Evolutionary conservation across 2,329 filamentous ascomycete genomes (phyloP).

Genomic region (Neophaeococcomyces aloes): DNA sequence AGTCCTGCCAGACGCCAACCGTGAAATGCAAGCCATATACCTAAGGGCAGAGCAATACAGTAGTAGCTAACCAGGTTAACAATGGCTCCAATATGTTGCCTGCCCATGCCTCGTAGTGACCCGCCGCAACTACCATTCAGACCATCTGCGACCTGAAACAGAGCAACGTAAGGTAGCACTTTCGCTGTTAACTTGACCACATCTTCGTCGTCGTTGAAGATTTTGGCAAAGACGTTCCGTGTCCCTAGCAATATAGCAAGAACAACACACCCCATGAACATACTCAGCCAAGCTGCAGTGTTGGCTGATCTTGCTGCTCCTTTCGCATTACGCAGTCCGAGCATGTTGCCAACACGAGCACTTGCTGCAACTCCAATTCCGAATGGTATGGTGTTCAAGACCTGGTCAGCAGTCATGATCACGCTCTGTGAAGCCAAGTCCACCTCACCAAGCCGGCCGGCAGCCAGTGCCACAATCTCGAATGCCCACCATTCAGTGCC

Average conservation of each 20-base stretch:
- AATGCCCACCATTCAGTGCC: slow-evolving; percentile 95
- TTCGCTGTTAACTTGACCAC: slow-evolving; percentile 65
- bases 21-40: slow-evolving; percentile 75
- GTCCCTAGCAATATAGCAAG: slow-evolving; percentile 59
- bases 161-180: slow-evolving; percentile 74
- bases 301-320: slow-evolving; percentile 65
- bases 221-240: slow-evolving; percentile 60
- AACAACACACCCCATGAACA: slow-evolving; percentile 57
- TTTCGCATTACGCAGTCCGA: slow-evolving; percentile 55
- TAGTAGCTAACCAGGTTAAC: slow-evolving; percentile 82
- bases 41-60: slow-evolving; percentile 65
- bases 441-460: slow-evolving; percentile 67
- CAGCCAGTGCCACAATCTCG: slow-evolving; percentile 75
- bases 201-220: slow-evolving; percentile 68
- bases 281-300: slow-evolving; percentile 61
- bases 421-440: slow-evolving; percentile 74
- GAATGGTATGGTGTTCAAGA: slow-evolving; percentile 77
- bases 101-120: slow-evolving; percentile 68
- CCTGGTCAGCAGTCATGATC: slow-evolving; percentile 81
- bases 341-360: slow-evolving; percentile 65
- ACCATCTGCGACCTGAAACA: slow-evolving; percentile 85
- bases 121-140: slow-evolving; percentile 78
- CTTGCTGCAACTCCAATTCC: slow-evolving; percentile 75
- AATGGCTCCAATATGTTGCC: slow-evolving; percentile 71
- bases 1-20: slow-evolving; percentile 72